phyloP scores from a whole-genome alignment of 2,329 filamentous ascomycete species.

The Pyrenophora teres region DNA sequence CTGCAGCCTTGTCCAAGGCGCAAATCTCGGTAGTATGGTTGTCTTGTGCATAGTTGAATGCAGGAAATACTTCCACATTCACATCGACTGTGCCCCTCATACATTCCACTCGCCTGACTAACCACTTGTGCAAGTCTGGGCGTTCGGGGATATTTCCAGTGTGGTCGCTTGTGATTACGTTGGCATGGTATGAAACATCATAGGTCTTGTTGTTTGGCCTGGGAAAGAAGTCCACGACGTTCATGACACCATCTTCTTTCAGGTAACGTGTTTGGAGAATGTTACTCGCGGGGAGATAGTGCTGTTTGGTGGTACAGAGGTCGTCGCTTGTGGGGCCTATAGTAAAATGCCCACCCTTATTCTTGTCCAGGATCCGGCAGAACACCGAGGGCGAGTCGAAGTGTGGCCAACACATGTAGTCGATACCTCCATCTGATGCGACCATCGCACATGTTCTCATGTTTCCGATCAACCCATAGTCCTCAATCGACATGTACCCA shows the following conservation, averaged over 20 bases:
- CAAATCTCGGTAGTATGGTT: slow-evolving; percentile 64
- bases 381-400: slow-evolving; percentile 80
- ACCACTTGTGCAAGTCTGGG: slow-evolving; percentile 65
- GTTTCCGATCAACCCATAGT: slow-evolving; percentile 81
- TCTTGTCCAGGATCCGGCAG: slow-evolving; percentile 73
- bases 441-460: slow-evolving; percentile 69
- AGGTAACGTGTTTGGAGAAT: slow-evolving; percentile 79
- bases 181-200: slow-evolving; percentile 49
- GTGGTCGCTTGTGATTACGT: slow-evolving; percentile 30
- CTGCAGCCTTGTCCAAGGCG: slow-evolving; percentile 24
- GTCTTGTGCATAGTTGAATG: slow-evolving; percentile 65
- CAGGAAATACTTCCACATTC: slow-evolving; percentile 71
- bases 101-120: slow-evolving; percentile 73
- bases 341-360: slow-evolving; percentile 75
- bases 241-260: slow-evolving; percentile 74
- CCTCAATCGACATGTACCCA: slow-evolving; percentile 55
- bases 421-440: slow-evolving; percentile 57
- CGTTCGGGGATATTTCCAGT: slow-evolving; percentile 34
- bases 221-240: slow-evolving; percentile 76
- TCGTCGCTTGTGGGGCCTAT: slow-evolving; percentile 58
- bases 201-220: slow-evolving; percentile 63
- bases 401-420: slow-evolving; percentile 59
- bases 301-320: slow-evolving; percentile 72
- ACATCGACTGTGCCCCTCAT: slow-evolving; percentile 69
- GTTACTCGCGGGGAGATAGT: slow-evolving; percentile 75